Evolutionary conservation across 1,139 yeast species (phyloP), one percentile per base, ranked within the genome.

Genomic region (Debaryomyces sp.): DNA sequence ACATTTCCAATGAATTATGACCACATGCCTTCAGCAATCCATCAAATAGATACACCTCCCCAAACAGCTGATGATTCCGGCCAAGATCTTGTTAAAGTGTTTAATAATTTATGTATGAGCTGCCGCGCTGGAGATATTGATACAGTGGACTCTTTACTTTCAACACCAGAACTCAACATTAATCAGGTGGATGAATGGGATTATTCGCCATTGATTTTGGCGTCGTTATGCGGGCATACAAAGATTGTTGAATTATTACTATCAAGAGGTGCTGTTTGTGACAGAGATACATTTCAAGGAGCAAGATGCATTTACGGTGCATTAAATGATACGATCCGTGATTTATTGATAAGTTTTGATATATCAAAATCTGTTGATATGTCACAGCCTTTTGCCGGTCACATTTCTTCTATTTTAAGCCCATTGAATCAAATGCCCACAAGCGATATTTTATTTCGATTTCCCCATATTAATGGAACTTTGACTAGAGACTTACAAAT

Each of bases 251-350:
- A 72, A 50, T 65, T 84, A 46, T 67, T 88, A 27, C 68, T 88
- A 9, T 55, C 64, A 26, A 75, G 84, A 45, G 96, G 96, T 6
- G 91, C 95, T 0, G 75, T 83, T 2, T 86, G 92, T 63, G 92
- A 87, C 62, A 74, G 91, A 59, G 94, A 87, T 59, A 84, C 91
- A 18, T 84, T 83, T 60, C 89, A 87, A 63, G 95, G 96, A 2
- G 90, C 87, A 9, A 74, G 95, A 41, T 87, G 94, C 54, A 75
- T 87, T 1, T 87, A 88, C 60, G 95, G 92, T 2, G 95, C 95
- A 0, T 66, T 88, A 49, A 88, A 80, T 23, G 90, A 86, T 58
- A 66, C 71, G 10, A 88, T 88, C 23, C 66, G 91, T 43, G 77
- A 80, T 46, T 62, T 85, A 23, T 65, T 88, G 49, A 62, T 84